A percentile compares a stretch with the other conserved stretches of the same genome.
These are phyloP conservation scores for Cytospora chrysosperma DNA, from an alignment of 2,329 filamentous ascomycete species.

Conservation along the genomic window DNA sequence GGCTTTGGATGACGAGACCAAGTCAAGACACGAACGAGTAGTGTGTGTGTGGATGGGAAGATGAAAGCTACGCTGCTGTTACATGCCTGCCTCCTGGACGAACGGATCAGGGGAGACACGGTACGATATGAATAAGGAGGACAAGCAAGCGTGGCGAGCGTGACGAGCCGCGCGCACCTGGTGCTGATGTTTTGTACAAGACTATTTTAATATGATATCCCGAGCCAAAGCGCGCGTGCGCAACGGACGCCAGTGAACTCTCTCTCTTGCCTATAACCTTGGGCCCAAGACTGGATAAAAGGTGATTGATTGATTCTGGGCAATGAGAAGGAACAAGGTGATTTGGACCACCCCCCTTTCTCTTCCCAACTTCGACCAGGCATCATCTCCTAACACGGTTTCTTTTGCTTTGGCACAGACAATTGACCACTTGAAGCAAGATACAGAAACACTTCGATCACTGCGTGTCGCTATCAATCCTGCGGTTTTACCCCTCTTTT, in stretches of 20 bases:
- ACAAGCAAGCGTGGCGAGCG: not conserved
- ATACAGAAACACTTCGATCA: not conserved
- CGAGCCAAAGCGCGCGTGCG: not conserved
- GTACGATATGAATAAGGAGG: not conserved
- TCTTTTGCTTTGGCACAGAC: not conserved
- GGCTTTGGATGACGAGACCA: not conserved
- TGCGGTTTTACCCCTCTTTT: too few relatives aligned
- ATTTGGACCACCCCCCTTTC: too few relatives aligned
- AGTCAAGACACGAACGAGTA: not conserved
- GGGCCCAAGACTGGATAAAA: not conserved
- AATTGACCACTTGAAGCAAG: not conserved
- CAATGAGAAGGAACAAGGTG: slow-evolving; percentile 1
- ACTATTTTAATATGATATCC: not conserved
- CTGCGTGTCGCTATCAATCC: too few relatives aligned
- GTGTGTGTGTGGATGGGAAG: not conserved
- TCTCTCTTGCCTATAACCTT: not conserved
- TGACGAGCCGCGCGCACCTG: not conserved
- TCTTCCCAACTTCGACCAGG: too few relatives aligned
- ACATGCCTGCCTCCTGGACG: not conserved
- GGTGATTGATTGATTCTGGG: too few relatives aligned
- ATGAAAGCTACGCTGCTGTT: not conserved
- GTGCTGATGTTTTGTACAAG: not conserved
- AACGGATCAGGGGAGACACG: not conserved
- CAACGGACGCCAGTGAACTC: not conserved
- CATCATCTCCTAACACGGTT: not conserved